Percentiles rank a stretch among this genome's conserved stretches.
Evolutionary conservation across 306 rosid species (phyloP).

Genomic region (Sicyos baderoa): DNA sequence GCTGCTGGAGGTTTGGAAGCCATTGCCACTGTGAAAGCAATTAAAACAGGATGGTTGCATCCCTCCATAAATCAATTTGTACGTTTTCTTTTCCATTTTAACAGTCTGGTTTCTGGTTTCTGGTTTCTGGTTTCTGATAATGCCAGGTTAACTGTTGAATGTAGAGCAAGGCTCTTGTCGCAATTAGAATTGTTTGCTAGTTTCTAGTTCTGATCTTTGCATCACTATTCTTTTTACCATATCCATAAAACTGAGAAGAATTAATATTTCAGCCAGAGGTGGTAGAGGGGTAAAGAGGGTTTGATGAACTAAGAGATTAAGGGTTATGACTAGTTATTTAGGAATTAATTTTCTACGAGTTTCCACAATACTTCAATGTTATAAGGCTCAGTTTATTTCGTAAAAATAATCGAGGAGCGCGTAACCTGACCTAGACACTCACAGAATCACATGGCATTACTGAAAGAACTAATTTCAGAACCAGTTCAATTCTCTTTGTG

Average conservation of each 20-base stretch:
- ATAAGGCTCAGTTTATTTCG: too few relatives aligned
- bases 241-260: not conserved
- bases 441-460: too few relatives aligned
- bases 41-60: constrained; percentile 91
- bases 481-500: not conserved
- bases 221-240: not conserved
- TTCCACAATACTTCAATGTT: too few relatives aligned
- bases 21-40: constrained; percentile 93
- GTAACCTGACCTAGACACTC: too few relatives aligned
- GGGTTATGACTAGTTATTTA: too few relatives aligned
- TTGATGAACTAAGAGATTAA: too few relatives aligned
- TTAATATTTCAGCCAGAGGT: not conserved
- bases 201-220: not conserved
- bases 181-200: not conserved
- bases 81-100: constrained; percentile 30
- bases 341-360: too few relatives aligned
- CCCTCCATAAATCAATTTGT: constrained; percentile 94
- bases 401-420: too few relatives aligned
- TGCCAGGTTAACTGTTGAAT: not conserved
- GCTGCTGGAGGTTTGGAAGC: constrained; percentile 99
- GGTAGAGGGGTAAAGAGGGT: not conserved
- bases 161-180: not conserved
- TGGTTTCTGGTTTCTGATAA: constrained; percentile 11
- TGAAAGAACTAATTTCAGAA: not conserved
- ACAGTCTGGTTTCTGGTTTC: constrained; percentile 10